A percentile compares a stretch with the other conserved stretches of the same genome.
These are phyloP conservation scores for Tephrocybe sp. DNA, from an alignment of 768 basidiomycete species.

Conservation along the genomic window DNA sequence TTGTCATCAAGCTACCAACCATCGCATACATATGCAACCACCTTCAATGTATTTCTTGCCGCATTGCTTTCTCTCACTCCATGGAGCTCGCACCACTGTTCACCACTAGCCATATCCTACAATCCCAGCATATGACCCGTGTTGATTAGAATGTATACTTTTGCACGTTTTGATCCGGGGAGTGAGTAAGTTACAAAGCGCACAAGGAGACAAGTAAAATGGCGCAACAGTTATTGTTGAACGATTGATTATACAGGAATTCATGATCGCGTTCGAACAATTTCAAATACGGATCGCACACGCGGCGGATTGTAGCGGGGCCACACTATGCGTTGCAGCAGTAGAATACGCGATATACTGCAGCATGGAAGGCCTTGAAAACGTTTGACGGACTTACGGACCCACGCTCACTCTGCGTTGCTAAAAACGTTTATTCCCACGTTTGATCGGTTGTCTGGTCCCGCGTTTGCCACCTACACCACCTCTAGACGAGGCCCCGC, in stretches of 20 bases:
- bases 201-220: too few relatives aligned
- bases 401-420: constrained; percentile 9
- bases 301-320: too few relatives aligned
- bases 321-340: too few relatives aligned
- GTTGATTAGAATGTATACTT: neutral
- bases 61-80: neutral
- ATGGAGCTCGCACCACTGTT: neutral
- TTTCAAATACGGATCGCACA: neutral
- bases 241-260: neutral
- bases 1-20: neutral
- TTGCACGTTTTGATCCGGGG: too few relatives aligned
- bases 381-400: too few relatives aligned
- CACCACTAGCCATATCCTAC: neutral
- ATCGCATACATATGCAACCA: neutral
- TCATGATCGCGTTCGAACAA: neutral
- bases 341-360: too few relatives aligned
- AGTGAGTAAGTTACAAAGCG: too few relatives aligned
- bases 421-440: constrained; percentile 73
- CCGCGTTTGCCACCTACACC: constrained; percentile 42
- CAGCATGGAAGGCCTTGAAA: neutral
- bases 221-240: neutral
- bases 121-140: neutral
- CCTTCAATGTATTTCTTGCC: neutral
- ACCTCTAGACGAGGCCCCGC: constrained; percentile 37
- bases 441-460: constrained; percentile 71